These are phyloP conservation scores for Ministeria vibrans DNA, from an alignment of 78 protist genomes.

Conservation along the genomic window DNA sequence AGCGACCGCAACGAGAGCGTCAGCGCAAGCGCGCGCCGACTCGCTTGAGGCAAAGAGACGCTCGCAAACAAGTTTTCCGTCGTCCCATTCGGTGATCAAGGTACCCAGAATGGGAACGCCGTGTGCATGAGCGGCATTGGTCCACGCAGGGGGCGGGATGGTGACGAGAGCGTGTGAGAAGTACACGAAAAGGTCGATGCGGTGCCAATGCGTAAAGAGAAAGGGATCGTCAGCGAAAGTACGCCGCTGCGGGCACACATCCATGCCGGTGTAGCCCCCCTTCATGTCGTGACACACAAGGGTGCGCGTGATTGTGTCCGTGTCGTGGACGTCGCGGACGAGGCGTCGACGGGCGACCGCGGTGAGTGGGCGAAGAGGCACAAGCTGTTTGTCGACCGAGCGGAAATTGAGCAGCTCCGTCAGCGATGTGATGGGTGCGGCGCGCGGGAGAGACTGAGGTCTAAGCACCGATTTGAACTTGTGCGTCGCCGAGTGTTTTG, in stretches of 20 bases:
- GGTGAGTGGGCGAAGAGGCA: too few species aligned
- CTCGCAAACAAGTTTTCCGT: constrained; percentile 19
- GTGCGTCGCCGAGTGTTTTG: too few species aligned
- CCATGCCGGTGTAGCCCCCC: neutral
- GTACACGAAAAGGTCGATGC: constrained; percentile 64
- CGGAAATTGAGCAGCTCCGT: too few species aligned
- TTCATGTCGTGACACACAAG: constrained; percentile 27
- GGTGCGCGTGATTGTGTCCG: neutral
- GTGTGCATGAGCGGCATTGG: constrained; percentile 37
- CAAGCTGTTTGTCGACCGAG: too few species aligned
- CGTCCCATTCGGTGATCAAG: constrained; percentile 81
- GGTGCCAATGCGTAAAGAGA: constrained; percentile 15
- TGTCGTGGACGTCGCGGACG: neutral
- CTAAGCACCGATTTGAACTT: too few species aligned
- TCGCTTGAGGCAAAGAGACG: neutral
- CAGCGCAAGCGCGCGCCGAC: neutral
- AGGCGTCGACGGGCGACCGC: too few species aligned
- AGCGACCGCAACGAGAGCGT: constrained; percentile 21
- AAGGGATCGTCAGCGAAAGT: neutral
- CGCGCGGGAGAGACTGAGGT: too few species aligned
- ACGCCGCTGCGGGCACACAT: neutral
- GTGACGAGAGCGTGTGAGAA: constrained; percentile 68
- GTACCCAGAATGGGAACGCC: constrained; percentile 46
- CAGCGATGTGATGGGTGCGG: too few species aligned
- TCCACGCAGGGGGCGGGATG: constrained; percentile 78